phyloP scores from a whole-genome alignment of 1,284 basidiomycete species.

The Volvariella surrecta region DNA sequence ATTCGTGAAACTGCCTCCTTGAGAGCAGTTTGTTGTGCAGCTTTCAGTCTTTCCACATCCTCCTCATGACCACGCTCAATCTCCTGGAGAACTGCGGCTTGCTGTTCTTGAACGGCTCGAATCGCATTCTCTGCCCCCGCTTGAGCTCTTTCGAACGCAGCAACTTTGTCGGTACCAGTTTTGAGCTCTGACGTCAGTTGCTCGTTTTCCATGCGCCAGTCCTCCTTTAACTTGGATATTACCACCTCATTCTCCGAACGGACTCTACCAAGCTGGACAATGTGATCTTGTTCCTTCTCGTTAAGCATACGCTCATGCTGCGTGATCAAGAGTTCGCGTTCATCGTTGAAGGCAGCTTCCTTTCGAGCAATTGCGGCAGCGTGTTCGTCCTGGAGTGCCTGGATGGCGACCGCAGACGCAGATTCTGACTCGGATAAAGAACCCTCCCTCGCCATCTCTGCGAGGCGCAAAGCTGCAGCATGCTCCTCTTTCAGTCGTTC shows the following conservation, averaged over 20 bases:
- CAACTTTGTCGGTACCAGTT: constrained; percentile 37
- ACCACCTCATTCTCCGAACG: constrained; percentile 38
- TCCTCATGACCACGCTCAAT: constrained; percentile 46
- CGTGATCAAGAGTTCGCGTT: constrained; percentile 53
- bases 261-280: constrained; percentile 35
- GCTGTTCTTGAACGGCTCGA: constrained; percentile 44
- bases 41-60: constrained; percentile 38
- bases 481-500: constrained; percentile 69
- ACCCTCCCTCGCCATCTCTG: constrained; percentile 67
- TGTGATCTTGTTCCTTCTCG: constrained; percentile 52
- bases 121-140: constrained; percentile 45
- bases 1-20: constrained; percentile 14
- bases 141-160: constrained; percentile 25
- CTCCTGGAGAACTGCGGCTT: constrained; percentile 44
- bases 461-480: constrained; percentile 53
- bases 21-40: constrained; percentile 24
- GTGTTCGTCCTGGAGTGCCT: constrained; percentile 63
- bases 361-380: constrained; percentile 52
- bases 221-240: constrained; percentile 38
- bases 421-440: constrained; percentile 65
- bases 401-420: constrained; percentile 47
- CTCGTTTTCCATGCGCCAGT: constrained; percentile 42
- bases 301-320: constrained; percentile 46
- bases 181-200: constrained; percentile 35
- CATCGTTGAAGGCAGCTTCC: constrained; percentile 52